Evolutionary conservation across 768 basidiomycete species (phyloP).

Genomic region (Tulasnella sp.): DNA sequence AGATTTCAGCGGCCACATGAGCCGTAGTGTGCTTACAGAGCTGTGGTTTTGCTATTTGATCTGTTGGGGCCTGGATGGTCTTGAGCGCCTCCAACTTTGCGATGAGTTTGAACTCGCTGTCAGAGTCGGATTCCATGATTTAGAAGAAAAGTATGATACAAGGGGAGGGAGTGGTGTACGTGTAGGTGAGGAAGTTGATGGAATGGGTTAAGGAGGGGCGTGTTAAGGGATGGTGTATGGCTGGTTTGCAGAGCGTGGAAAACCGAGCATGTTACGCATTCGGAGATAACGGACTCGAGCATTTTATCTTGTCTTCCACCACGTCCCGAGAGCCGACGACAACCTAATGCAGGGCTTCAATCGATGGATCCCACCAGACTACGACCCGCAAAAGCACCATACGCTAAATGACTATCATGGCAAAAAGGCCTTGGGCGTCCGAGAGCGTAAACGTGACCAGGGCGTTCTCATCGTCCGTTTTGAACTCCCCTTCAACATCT

Average conservation of each 20-base stretch:
- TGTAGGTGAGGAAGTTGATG: too few species aligned
- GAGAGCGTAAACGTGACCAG: constrained; percentile 91
- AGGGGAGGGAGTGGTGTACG: too few species aligned
- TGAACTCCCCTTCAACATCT: constrained; percentile 91
- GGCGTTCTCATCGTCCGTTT: constrained; percentile 93
- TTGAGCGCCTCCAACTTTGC: constrained; percentile 9
- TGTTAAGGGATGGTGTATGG: too few species aligned
- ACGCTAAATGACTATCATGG: constrained; percentile 35
- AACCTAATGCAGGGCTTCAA: constrained; percentile 47
- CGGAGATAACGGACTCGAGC: constrained; percentile 6
- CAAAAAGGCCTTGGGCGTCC: constrained; percentile 85
- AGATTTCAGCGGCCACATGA: not conserved
- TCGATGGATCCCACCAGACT: constrained; percentile 71
- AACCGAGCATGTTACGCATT: too few species aligned
- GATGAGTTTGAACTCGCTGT: constrained; percentile 11
- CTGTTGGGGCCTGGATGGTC: constrained; percentile 1
- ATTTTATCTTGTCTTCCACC: not conserved
- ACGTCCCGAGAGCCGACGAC: not conserved
- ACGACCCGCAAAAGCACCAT: constrained; percentile 49
- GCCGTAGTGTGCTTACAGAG: constrained; percentile 8
- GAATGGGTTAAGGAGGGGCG: not conserved
- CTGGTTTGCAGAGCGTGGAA: too few species aligned
- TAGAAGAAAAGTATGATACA: too few species aligned
- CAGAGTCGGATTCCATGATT: constrained; percentile 17
- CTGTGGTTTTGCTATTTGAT: constrained; percentile 7